Base-by-base conservation (phyloP, 768 basidiomycete species). In the Piloderma croceum region DNA sequence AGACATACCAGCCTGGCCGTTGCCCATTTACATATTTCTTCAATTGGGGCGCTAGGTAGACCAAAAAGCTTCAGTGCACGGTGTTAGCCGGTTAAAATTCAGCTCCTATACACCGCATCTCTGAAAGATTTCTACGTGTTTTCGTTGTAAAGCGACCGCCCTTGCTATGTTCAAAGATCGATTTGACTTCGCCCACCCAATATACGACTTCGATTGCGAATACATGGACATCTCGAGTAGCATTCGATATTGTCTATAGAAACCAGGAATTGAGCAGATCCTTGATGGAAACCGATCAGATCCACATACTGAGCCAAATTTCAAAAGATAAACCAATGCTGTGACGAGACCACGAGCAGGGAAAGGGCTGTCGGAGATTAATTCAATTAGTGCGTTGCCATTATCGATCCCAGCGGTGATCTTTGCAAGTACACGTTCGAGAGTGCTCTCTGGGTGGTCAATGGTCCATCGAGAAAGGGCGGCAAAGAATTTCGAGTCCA, bases 331-430 rank as follows among this genome's bases (percentile, higher is more conserved):
- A 25, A 40, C 44, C 25, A 52, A 25, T 13, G 42, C 45, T 38
- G 42, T 44, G 18, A 52, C 18, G 13, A 52, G 39, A 19, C 50
- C 40, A 3, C 48, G 47, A 7, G 42, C 42, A 32, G 50, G 50
- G 18, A 52, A 43, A 13, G 36, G 31, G 23, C 44, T 39, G 29
- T 52, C 50, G 12, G 50, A 48, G 24, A 49, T 39, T 3, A 49
- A 12, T 10, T 46, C 47, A 17, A 52, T 24, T 7, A 52, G 38
- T 13, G 36, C 41, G 21, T 31, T 25, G 4, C 39, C 35, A 5
- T 10, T 32, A n/a, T 48, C 49, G 18, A 45, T 33, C 7, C 37
- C 38, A 7, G 20, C 36, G 23, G 39, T 31, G 35, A 48, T 33
- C 12, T 17, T 24, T 13, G 27, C 13, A n/a, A 45, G 18, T 15